Conservation (phyloP, 257 asterid genomes). For the Paraleonurus japonicus region DNA sequence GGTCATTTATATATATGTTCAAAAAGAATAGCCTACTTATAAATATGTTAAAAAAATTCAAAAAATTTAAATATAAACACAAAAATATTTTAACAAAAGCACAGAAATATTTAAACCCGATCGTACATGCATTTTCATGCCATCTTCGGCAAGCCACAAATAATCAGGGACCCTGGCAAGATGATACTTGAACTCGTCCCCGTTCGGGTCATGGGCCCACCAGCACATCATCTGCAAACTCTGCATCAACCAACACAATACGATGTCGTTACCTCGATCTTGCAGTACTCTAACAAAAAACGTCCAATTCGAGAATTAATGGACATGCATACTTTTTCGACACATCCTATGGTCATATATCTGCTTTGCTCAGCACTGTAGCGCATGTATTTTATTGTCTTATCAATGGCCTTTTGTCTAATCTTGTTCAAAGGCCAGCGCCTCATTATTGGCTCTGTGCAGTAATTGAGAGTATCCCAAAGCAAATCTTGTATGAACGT, state of each 20-base stretch:
- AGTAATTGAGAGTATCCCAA: constrained; percentile 58
- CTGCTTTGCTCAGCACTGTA: constrained; percentile 57
- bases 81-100: too few species aligned
- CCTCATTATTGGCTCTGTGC: constrained; percentile 61
- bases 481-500: constrained; percentile 58
- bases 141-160: constrained; percentile 88
- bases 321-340: constrained; percentile 48
- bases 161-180: constrained; percentile 80
- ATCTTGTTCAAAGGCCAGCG: constrained; percentile 70
- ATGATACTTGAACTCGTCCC: constrained; percentile 68
- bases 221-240: constrained; percentile 86
- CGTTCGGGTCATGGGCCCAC: constrained; percentile 69
- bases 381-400: constrained; percentile 60
- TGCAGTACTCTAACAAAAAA: neutral
- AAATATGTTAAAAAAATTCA: too few species aligned
- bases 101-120: too few species aligned
- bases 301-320: too few species aligned
- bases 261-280: neutral
- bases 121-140: constrained; percentile 79
- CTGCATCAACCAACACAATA: constrained; percentile 28
- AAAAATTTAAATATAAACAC: too few species aligned
- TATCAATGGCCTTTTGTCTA: constrained; percentile 52
- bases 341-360: constrained; percentile 63
- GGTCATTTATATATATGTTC: too few species aligned
- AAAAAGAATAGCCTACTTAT: too few species aligned